phyloP scores from a whole-genome alignment of 495 filamentous ascomycete genomes.

The Penicillium silybi region DNA sequence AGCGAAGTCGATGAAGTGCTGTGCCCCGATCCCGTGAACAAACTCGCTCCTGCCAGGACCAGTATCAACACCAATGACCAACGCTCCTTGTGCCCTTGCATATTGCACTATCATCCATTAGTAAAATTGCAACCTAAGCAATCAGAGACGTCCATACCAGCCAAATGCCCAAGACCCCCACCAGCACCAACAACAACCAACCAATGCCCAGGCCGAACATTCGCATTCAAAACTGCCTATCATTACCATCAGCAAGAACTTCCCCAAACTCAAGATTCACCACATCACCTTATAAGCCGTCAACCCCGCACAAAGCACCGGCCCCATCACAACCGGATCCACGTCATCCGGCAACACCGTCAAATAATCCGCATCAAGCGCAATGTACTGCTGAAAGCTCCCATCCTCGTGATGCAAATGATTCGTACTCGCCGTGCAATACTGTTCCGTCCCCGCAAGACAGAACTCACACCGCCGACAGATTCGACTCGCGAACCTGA shows the following conservation, averaged over 20 bases:
- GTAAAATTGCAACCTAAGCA: background rate
- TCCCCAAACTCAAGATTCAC: background rate
- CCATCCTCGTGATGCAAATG: conserved; percentile 50
- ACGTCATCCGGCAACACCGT: conserved; percentile 44
- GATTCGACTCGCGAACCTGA: conserved; percentile 43
- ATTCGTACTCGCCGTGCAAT: conserved; percentile 42
- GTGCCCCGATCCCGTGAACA: conserved; percentile 37
- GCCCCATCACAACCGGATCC: conserved; percentile 40
- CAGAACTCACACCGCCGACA: conserved; percentile 49
- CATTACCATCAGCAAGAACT: background rate
- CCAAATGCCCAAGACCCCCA: conserved; percentile 47
- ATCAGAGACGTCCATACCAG: conserved; percentile 23
- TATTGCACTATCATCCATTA: conserved; percentile 41
- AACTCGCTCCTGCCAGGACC: conserved; percentile 41
- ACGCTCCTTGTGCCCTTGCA: conserved; percentile 39
- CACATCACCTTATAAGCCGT: conserved; percentile 33
- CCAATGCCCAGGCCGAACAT: conserved; percentile 39
- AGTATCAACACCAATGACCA: conserved; percentile 45
- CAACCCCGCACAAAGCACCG: conserved; percentile 44
- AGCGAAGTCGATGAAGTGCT: conserved; percentile 45
- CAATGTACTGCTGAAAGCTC: conserved; percentile 45
- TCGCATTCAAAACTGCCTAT: conserved; percentile 40
- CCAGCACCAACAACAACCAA: conserved; percentile 48
- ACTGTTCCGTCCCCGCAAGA: conserved; percentile 44
- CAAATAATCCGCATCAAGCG: conserved; percentile 44